These are phyloP conservation scores for Sanghuangporus sanghuang DNA, from an alignment of 1,284 basidiomycete species.

Conservation along the genomic window DNA sequence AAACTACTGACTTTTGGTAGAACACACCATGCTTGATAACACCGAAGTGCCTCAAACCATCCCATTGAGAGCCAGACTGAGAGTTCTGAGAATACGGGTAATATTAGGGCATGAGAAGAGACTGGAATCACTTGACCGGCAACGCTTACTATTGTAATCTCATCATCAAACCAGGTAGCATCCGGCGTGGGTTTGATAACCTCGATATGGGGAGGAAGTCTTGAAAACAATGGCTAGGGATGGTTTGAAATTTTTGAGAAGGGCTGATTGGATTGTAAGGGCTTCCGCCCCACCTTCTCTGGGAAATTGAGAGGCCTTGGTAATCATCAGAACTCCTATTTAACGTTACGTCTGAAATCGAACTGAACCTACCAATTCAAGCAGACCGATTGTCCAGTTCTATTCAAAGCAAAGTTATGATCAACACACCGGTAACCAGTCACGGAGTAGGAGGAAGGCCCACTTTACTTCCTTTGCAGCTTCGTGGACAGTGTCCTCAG, in stretches of 20 bases:
- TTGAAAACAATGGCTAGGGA: constrained; percentile 50
- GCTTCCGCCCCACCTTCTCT: constrained; percentile 38
- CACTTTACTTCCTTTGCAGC: constrained; percentile 66
- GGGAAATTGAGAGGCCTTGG: constrained; percentile 65
- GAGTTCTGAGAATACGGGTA: constrained; percentile 45
- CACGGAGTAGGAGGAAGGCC: constrained; percentile 20
- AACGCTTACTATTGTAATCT: constrained; percentile 56
- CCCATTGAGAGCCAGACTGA: constrained; percentile 74
- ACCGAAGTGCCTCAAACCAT: constrained; percentile 61
- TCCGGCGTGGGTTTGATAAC: constrained; percentile 25
- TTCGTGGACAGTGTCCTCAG: constrained; percentile 55
- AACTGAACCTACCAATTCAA: constrained; percentile 51
- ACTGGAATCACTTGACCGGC: not conserved
- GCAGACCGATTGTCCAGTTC: constrained; percentile 50
- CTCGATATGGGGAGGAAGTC: constrained; percentile 48
- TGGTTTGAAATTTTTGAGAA: too few relatives aligned
- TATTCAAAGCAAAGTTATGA: constrained; percentile 23
- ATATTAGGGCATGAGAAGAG: not conserved
- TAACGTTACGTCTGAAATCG: not conserved
- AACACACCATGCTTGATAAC: constrained; percentile 48
- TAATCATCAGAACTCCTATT: not conserved
- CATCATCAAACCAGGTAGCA: constrained; percentile 49
- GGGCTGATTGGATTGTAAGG: not conserved
- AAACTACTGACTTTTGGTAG: constrained; percentile 51
- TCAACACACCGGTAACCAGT: not conserved